A percentile compares a stretch with the other conserved stretches of the same genome.
Conservation (phyloP, 805 yeast genomes). For the Kuraishia floccosa region DNA sequence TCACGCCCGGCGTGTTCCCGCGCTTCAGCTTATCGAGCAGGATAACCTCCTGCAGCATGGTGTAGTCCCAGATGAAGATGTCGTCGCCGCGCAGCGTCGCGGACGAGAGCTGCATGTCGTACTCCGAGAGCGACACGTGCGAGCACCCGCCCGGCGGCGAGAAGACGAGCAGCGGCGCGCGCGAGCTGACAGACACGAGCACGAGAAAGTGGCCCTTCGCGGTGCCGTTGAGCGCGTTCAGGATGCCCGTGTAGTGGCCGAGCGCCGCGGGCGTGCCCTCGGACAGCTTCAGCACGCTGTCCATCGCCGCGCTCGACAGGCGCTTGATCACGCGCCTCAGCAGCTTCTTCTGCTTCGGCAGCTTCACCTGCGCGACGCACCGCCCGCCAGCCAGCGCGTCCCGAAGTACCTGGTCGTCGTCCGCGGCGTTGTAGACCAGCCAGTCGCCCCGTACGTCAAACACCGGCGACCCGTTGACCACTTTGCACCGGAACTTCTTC, state of each 20-base stretch:
- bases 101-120: conserved; percentile 44
- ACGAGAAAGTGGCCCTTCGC: conserved; percentile 27
- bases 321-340: conserved; percentile 34
- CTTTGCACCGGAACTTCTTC: conserved; percentile 7
- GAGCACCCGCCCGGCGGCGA: conserved; percentile 56
- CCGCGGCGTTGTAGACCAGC: conserved; percentile 34
- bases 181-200: conserved; percentile 33
- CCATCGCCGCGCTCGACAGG: conserved; percentile 41
- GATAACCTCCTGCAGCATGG: conserved; percentile 39
- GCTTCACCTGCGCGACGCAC: conserved; percentile 9
- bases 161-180: conserved; percentile 28
- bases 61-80: conserved; percentile 52
- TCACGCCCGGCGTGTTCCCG: conserved; percentile 50
- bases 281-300: conserved; percentile 33
- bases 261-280: conserved; percentile 36
- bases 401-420: conserved; percentile 19
- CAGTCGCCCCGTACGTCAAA: conserved; percentile 38
- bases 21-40: conserved; percentile 47
- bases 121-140: conserved; percentile 46
- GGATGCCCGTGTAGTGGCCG: conserved; percentile 18
- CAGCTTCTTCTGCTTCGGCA: conserved; percentile 35
- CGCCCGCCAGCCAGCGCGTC: conserved; percentile 11
- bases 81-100: conserved; percentile 49
- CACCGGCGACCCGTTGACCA: conserved; percentile 25
- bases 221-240: conserved; percentile 15